Percentiles rank a stretch among this genome's conserved stretches.
phyloP scores from a whole-genome alignment of 2,329 filamentous ascomycete species.

The Falciphora oryzae region DNA sequence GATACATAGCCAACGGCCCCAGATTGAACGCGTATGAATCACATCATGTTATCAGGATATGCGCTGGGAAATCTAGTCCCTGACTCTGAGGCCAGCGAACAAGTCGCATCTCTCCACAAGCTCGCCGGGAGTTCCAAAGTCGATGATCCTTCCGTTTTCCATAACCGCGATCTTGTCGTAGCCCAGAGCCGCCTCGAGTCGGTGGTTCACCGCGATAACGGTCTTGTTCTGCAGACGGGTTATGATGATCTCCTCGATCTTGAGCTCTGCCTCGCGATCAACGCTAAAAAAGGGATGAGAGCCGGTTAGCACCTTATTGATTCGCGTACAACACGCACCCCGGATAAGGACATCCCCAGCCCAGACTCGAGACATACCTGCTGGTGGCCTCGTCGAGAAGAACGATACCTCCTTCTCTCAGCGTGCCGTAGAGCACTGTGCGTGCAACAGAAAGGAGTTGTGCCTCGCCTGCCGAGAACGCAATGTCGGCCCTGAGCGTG shows the following conservation, averaged over 20 bases:
- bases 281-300: constrained; percentile 4
- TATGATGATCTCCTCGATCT: constrained; percentile 14
- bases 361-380: constrained; percentile 20
- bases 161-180: constrained; percentile 20
- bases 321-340: not conserved
- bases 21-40: not conserved
- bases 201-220: constrained; percentile 17
- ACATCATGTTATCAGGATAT: not conserved
- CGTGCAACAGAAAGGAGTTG: constrained; percentile 44
- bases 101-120: constrained; percentile 8
- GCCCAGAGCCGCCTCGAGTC: constrained; percentile 16
- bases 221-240: constrained; percentile 14
- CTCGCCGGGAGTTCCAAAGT: constrained; percentile 10
- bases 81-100: not conserved
- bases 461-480: constrained; percentile 39
- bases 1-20: not conserved
- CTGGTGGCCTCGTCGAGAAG: constrained; percentile 37
- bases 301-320: not conserved
- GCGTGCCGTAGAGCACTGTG: constrained; percentile 33
- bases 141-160: constrained; percentile 14
- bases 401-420: constrained; percentile 21
- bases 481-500: constrained; percentile 21
- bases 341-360: not conserved
- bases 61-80: not conserved
- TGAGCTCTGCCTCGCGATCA: constrained; percentile 15